Base-by-base conservation (phyloP, 2,329 filamentous ascomycete genomes). In the Cercospora zeae-maydis region DNA sequence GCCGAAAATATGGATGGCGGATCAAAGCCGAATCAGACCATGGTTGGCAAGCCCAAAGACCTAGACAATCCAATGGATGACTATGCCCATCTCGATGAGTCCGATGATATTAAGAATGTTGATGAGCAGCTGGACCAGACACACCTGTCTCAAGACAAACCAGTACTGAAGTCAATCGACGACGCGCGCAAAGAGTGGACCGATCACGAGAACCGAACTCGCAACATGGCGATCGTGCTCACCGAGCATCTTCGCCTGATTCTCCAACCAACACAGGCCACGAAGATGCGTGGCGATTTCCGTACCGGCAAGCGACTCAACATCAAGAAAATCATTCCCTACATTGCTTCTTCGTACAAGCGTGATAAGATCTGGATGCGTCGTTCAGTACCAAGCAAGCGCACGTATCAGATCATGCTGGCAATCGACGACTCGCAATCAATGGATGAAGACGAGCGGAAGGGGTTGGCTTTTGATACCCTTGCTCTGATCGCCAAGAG, bases 311-410 rank as follows among this genome's bases (percentile, higher is more conserved):
- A 99, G 77, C 89, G 95, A 0, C 91, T 99, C 71, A 99, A 98
- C 78, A 96, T 99, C 81, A 98, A 98, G 79, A 92, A 93, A 70
- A 99, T 99, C 78, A 99, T 99, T 72, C 95, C 96, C 0, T 99
- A 99, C 79, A 98, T 99, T 70, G 95, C 96, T 1, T 98, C 93
- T 0, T 89, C 90, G 74, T 99, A 97, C 84, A 98, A 97, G 82
- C 91, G 95, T 64, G 95, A 99, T 84, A 99, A 99, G 83, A 99
- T 99, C 78, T 99, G 95, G 95, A 96, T 99, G 89, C 90, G 96
- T 13, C 88, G 96, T 61, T 89, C 87, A 34, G 87, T 96, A 55
- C 96, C 96, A 1, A 93, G 89, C 37, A 98, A 98, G 79, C 89
- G 96, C 42, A 89, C 88, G 62, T 99, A 99, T 78, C 96, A 99